These are phyloP conservation scores for Colletotrichum sp. DNA, from an alignment of 2,329 filamentous ascomycete genomes.

Conservation along the genomic window DNA sequence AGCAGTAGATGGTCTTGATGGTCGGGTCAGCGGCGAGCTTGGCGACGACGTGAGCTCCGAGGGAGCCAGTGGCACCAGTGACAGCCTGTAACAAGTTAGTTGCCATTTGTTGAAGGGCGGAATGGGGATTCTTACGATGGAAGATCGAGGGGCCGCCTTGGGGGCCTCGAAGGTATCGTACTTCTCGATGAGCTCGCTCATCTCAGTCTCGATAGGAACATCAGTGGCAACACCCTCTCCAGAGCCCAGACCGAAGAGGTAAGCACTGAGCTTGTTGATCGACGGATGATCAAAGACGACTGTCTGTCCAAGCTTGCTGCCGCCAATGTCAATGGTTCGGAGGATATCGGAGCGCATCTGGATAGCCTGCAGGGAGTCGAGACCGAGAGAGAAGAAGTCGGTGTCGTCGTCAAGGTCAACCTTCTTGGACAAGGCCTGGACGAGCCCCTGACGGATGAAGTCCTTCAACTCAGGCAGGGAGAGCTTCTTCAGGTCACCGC, in stretches of 20 bases:
- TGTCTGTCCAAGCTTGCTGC: constrained; percentile 55
- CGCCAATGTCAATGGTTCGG: constrained; percentile 53
- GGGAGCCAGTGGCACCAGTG: constrained; percentile 70
- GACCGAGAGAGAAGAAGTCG: constrained; percentile 63
- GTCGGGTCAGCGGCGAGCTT: constrained; percentile 63
- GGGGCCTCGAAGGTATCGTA: constrained; percentile 12
- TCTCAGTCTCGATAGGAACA: constrained; percentile 31
- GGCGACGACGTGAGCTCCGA: constrained; percentile 65
- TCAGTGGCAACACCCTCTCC: constrained; percentile 34
- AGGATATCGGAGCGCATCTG: constrained; percentile 58
- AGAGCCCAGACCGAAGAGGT: constrained; percentile 46
- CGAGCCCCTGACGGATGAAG: constrained; percentile 37
- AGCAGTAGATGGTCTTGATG: constrained; percentile 56
- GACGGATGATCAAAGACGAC: constrained; percentile 64
- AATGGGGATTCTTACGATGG: neutral
- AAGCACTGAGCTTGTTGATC: constrained; percentile 46
- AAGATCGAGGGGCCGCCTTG: neutral
- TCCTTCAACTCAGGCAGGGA: constrained; percentile 32
- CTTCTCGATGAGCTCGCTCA: constrained; percentile 27
- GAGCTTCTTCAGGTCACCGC: constrained; percentile 20
- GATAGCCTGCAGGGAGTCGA: constrained; percentile 65
- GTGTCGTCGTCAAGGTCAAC: constrained; percentile 39
- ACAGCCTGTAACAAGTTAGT: constrained; percentile 41
- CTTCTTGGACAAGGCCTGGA: constrained; percentile 26
- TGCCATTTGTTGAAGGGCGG: accelerated